Conservation (phyloP, 805 yeast species). For the Kuraishia capsulata region DNA sequence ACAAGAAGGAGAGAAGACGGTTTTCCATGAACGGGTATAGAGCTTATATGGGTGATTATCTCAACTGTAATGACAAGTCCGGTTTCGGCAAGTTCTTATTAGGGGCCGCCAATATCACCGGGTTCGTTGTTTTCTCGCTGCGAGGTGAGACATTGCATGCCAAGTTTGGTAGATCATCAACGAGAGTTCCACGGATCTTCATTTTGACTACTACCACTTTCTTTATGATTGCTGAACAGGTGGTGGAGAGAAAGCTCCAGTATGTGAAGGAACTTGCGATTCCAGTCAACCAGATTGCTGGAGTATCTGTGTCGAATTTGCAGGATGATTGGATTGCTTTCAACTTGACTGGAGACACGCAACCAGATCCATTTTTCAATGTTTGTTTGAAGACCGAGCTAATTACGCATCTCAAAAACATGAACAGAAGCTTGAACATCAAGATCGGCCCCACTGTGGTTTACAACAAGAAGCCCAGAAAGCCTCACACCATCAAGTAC, state of each 20-base stretch:
- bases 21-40: constrained; percentile 83
- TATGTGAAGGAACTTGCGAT: constrained; percentile 58
- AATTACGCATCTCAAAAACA: constrained; percentile 58
- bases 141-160: constrained; percentile 76
- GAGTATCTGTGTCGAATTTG: constrained; percentile 58
- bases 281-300: constrained; percentile 48
- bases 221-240: constrained; percentile 64
- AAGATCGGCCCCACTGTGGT: constrained; percentile 62
- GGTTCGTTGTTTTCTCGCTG: constrained; percentile 64
- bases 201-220: constrained; percentile 56
- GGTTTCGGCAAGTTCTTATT: constrained; percentile 72
- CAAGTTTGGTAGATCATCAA: constrained; percentile 89
- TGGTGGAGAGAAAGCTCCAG: constrained; percentile 44
- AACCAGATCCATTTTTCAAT: constrained; percentile 76
- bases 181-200: constrained; percentile 63
- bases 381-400: constrained; percentile 86
- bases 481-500: constrained; percentile 63
- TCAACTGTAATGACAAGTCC: constrained; percentile 65
- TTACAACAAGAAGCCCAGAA: constrained; percentile 89
- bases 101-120: constrained; percentile 60
- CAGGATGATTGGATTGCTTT: constrained; percentile 94
- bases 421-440: constrained; percentile 50
- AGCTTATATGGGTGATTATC: constrained; percentile 89
- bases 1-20: constrained; percentile 82
- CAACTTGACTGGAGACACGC: constrained; percentile 40